Evolutionary conservation across 2,329 filamentous ascomycete genomes (phyloP), one percentile per base, ranked within the genome.

Genomic region (Penicillium italicum): DNA sequence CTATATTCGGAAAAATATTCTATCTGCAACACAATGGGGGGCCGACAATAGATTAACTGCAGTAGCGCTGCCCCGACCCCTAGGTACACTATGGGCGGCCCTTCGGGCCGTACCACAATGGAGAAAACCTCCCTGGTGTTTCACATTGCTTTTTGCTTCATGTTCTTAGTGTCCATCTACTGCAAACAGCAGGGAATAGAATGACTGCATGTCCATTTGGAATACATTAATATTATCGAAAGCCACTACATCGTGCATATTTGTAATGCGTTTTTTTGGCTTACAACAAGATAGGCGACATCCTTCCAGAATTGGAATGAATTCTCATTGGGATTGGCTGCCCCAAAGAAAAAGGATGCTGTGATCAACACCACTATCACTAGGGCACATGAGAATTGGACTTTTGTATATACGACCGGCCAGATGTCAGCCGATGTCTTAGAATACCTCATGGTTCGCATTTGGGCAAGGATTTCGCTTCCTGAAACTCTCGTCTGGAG

Each of bases 91-190:
- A 47, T 50, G 41, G 43, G 31, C 45, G 53, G 58, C 54, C 51
- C 41, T n/a, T 30, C 60, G 61, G 58, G 56, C 62, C 62, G 59
- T 57, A 38, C 62, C 61, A 58, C 31, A 45, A 57, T 54, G 59
- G 53, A 51, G 58, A 50, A 51, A 62, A 51, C 50, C 50, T 54
- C 42, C 18, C 59, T 61, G 42, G 26, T 42, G 59, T 63, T 45
- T 61, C 57, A 60, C 8, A 48, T 62, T 62, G 33, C 53, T 53
- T 58, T 46, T 56, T 53, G 9, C 28, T 42, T 14, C 16, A 37
- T 36, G 5, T 38, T 45, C 18, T 36, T 12, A 33, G 28, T 46
- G 37, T 33, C 36, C 5, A 46, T 30, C 18, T 34, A 47, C 20
- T 49, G 4, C 8, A 33, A 22, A 14, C 28, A 31, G 12, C 16